phyloP scores from a whole-genome alignment of 2,329 filamentous ascomycete genomes.

The Sphaerulina populicola region DNA sequence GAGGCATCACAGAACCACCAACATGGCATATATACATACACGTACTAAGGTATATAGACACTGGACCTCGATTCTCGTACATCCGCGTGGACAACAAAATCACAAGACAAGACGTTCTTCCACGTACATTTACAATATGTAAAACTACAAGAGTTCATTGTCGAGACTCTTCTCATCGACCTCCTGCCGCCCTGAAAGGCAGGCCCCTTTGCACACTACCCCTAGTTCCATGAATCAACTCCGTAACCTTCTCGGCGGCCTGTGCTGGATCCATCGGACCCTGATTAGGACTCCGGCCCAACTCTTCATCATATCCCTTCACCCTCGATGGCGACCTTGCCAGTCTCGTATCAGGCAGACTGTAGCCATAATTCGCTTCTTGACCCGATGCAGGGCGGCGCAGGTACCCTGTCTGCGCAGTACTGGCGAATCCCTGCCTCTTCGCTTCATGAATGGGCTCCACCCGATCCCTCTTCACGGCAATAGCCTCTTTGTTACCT shows the following conservation, averaged over 20 bases:
- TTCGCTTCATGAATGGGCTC: slow-evolving; percentile 22
- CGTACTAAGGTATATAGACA: no score
- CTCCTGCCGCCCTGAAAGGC: background rate
- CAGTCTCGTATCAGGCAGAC: slow-evolving; percentile 20
- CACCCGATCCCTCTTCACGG: slow-evolving; percentile 27
- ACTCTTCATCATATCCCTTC: slow-evolving; percentile 24
- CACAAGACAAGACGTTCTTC: no score
- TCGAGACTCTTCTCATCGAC: background rate
- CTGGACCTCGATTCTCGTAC: no score
- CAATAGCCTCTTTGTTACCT: slow-evolving; percentile 29
- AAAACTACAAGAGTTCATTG: background rate
- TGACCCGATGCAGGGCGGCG: background rate
- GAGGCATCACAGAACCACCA: no score
- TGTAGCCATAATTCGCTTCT: slow-evolving; percentile 24
- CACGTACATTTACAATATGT: background rate
- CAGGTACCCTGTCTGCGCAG: slow-evolving; percentile 1
- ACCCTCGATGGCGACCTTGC: slow-evolving; percentile 9
- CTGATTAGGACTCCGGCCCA: slow-evolving; percentile 7
- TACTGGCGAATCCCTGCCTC: slow-evolving; percentile 9
- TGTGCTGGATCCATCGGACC: slow-evolving; percentile 5
- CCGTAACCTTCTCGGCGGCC: slow-evolving; percentile 11
- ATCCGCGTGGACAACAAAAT: no score
- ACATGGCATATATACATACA: no score
- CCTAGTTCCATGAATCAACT: slow-evolving; percentile 2
- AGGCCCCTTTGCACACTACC: background rate